phyloP scores from a whole-genome alignment of 2,329 filamentous ascomycete genomes.

The Clarireedia sp. region DNA sequence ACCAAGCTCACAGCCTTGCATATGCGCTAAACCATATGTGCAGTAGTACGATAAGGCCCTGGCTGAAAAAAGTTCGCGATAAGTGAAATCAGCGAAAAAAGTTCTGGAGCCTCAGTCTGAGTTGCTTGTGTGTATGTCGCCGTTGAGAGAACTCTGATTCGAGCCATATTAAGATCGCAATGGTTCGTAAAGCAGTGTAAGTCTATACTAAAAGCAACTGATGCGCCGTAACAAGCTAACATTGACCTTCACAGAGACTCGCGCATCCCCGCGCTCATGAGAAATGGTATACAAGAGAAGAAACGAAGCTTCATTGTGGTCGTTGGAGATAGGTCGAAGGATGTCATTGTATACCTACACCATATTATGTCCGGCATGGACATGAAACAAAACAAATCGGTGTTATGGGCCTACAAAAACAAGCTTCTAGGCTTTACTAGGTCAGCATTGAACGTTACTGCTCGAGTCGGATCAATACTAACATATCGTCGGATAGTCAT shows the following conservation, averaged over 20 bases:
- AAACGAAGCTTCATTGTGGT: conserved; percentile 98
- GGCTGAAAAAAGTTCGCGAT: conserved; percentile 10
- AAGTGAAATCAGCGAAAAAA: conserved; percentile 10
- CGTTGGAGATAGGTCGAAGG: conserved; percentile 88
- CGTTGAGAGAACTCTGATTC: conserved; percentile 14
- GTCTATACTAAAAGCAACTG: background rate
- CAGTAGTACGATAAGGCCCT: background rate
- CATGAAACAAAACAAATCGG: conserved; percentile 90
- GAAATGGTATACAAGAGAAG: conserved; percentile 89
- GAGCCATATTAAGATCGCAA: conserved; percentile 8
- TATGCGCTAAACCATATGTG: background rate
- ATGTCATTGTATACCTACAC: conserved; percentile 92
- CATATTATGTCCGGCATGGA: conserved; percentile 87
- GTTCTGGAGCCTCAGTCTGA: conserved; percentile 6
- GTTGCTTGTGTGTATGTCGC: conserved; percentile 14
- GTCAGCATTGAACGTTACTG: conserved; percentile 30
- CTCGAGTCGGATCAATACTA: background rate
- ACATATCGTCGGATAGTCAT: conserved; percentile 48
- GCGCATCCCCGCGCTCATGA: conserved; percentile 83
- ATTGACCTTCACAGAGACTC: conserved; percentile 53
- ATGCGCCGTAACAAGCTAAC: background rate
- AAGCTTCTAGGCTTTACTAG: conserved; percentile 89
- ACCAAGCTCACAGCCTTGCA: background rate
- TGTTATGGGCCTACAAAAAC: conserved; percentile 98
- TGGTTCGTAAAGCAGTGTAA: conserved; percentile 29